Percentiles rank a stretch among this genome's conserved stretches.
These are phyloP conservation scores for Mallotus repandus DNA, from an alignment of 441 rosid genomes.

Conservation along the genomic window DNA sequence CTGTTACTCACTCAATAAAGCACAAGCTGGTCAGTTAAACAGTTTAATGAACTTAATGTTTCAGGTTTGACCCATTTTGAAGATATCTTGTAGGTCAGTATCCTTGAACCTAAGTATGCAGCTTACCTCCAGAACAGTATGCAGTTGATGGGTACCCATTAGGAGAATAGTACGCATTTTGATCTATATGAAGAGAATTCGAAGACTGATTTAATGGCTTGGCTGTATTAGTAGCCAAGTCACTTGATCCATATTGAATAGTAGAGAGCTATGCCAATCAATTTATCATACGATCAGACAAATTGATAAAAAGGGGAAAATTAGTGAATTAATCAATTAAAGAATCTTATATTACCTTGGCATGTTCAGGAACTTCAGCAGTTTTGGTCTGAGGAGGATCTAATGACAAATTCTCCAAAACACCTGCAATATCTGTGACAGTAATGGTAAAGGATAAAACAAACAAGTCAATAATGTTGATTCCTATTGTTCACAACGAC, in stretches of 20 bases:
- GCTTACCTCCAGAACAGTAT: slow-evolving; percentile 43
- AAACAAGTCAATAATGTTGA: slow-evolving; percentile 8
- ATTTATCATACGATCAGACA: slow-evolving; percentile 10
- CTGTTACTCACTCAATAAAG: not conserved
- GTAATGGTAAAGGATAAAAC: slow-evolving; percentile 43
- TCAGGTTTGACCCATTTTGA: not conserved
- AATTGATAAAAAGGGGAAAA: not conserved
- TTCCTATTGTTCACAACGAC: not conserved
- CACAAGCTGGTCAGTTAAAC: not conserved
- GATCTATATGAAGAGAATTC: slow-evolving; percentile 31
- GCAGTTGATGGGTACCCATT: slow-evolving; percentile 37
- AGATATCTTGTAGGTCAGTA: not conserved
- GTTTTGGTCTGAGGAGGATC: slow-evolving; percentile 65
- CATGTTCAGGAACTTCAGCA: slow-evolving; percentile 56
- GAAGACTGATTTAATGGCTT: slow-evolving; percentile 16
- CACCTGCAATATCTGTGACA: slow-evolving; percentile 62
- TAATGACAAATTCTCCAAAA: slow-evolving; percentile 70
- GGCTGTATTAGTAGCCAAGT: slow-evolving; percentile 26
- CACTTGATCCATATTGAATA: slow-evolving; percentile 54
- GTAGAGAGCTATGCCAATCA: slow-evolving; percentile 38
- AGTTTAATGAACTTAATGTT: not conserved
- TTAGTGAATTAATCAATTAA: not conserved
- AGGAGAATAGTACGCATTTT: slow-evolving; percentile 44
- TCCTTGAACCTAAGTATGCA: not conserved
- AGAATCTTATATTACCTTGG: slow-evolving; percentile 41